Conservation (phyloP, 148 eudicot species). For the Persicaria tinctoria region DNA sequence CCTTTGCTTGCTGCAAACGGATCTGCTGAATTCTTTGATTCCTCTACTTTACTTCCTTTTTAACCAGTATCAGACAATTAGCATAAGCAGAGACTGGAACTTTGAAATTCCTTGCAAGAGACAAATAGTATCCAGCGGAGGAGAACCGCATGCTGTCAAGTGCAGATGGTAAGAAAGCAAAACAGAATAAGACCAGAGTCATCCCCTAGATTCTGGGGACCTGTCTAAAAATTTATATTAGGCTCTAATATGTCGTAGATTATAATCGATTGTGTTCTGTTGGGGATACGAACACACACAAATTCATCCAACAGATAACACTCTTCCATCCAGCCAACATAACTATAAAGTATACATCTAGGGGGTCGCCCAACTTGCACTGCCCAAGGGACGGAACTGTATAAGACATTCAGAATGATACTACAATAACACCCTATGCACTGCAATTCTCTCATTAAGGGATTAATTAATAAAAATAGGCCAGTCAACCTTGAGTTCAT, state of each 20-base stretch:
- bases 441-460: background rate
- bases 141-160: background rate
- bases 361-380: too few relatives aligned
- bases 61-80: background rate
- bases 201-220: too few relatives aligned
- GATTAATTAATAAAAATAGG: background rate
- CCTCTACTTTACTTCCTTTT: slow-evolving; percentile 61
- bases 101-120: background rate
- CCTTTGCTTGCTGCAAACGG: slow-evolving; percentile 51
- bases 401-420: background rate
- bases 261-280: too few relatives aligned
- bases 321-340: too few relatives aligned
- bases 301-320: too few relatives aligned
- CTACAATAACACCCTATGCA: background rate
- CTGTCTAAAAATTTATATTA: too few relatives aligned
- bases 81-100: background rate
- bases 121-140: background rate
- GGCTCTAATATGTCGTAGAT: too few relatives aligned
- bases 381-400: too few relatives aligned
- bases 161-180: background rate
- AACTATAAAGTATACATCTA: too few relatives aligned
- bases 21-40: slow-evolving; percentile 56
- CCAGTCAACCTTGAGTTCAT: background rate
- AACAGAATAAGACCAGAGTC: background rate
- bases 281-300: too few relatives aligned